Evolutionary conservation across 1,139 yeast genomes (phyloP), one percentile per base, ranked within the genome.

Genomic region (Lodderomyces elongisporus): DNA sequence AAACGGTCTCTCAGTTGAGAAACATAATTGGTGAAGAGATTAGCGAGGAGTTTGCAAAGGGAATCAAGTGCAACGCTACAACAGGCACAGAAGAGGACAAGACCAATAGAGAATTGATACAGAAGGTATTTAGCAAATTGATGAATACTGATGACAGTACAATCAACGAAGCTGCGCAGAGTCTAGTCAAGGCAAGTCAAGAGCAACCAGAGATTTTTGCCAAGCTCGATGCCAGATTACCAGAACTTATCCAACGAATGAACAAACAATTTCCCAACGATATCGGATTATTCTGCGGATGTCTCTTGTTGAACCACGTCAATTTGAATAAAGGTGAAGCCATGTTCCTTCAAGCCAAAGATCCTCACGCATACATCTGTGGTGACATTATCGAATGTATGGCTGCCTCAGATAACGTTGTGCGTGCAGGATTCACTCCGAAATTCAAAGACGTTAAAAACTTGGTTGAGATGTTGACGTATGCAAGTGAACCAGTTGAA

Each of bases 361-460:
- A 88, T 58, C 97, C 97, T 17, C 98, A 91, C 58, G 98, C 98
- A 23, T 91, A 93, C 63, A 91, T 91, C 44, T 74, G 82, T 36
- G 98, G 98, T 45, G 97, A 91, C 58, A 91, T 91, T 47, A 89
- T 91, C 51, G 99, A 91, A 64, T 93, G 98, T 67, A 91, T 91
- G 99, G 98, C 98, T 32, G 96, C 97, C 9, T 82, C 95, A 26
- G 99, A 91, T 58, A 91, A 91, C 52, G 99, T 91, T 39, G 96
- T 91, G 30, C 79, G 98, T 60, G 95, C 97, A 5, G 99, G 98
- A 7, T 91, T 91, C 68, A 91, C 98, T 10, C 98, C 98, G 39
- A 91, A 93, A 62, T 91, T 89, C 67, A 91, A 89, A 64, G 98
- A 93, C 58, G 97, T 91, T 37, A 64, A 80, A 43, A 85, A 84